Base-by-base conservation (phyloP, 2,329 filamentous ascomycete species). In the Cladosporium colombiae region DNA sequence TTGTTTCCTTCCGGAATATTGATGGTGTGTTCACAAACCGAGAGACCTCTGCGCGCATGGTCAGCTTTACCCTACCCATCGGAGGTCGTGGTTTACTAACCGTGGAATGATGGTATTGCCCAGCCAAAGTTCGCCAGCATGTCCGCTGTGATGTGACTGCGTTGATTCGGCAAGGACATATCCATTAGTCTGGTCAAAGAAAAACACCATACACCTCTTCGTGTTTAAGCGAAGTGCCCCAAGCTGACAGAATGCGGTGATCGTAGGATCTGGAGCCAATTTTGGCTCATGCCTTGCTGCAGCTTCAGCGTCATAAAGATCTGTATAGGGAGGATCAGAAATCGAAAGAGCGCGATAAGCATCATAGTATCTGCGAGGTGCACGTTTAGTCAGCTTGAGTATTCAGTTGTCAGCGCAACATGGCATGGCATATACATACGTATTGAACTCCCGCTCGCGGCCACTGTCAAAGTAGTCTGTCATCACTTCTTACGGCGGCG, bases 161-260 rank as follows among this genome's bases (percentile, higher is more conserved):
- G 84, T 86, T 8, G 82, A 81, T 71, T 86, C 84, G 31, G 84
- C 84, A 50, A 86, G 77, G 53, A 86, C 80, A 62, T 83, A 84
- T 70, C 85, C 83, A 18, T 78, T 78, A 2, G 76, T 75, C 2
- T 75, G 71, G 69, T 85, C 84, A 69, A 86, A 83, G 59, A 86
- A 77, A 67, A 84, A 85, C 3, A 86, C 79, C 78, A 86, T 82
- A 29, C 78, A 79, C 35, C 84, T 80, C 66, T 81, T 79, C 40
- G 80, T 78, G 16, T 80, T 76, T 55, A 85, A 75, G 0, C 83
- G 77, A 61, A 85, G 77, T 11, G 83, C 78, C 25, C 81, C 83
- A 29, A 87, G 76, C 71, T 87, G 85, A 13, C 83, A 78, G 68
- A 82, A 81, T 1, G 80, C 78, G 2, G 80, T 81, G 21, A 85